Evolutionary conservation across 2,329 filamentous ascomycete genomes (phyloP).

Genomic region (Claviceps maximensis): DNA sequence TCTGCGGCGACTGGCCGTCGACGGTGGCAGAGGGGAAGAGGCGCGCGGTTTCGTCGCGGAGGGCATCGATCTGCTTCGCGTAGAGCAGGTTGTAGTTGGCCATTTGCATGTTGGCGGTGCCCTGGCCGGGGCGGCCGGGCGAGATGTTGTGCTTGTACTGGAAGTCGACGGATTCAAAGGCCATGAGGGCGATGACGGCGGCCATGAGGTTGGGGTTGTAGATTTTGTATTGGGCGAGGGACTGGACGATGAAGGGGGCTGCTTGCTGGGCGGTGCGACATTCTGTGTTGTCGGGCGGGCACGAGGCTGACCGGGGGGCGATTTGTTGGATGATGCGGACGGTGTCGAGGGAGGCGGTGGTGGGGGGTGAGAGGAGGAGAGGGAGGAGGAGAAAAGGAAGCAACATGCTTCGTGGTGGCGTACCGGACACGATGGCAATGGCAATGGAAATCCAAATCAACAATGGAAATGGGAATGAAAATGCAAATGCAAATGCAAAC

Average conservation of each 20-base stretch:
- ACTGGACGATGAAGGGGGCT: conserved; percentile 39
- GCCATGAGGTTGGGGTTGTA: conserved; percentile 46
- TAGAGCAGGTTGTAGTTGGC: conserved; percentile 31
- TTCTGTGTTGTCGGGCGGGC: conserved; percentile 36
- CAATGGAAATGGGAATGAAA: too few relatives aligned
- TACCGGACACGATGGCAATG: too few relatives aligned
- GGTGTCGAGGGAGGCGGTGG: conserved; percentile 12
- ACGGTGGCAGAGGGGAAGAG: neutral
- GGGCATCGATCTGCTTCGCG: conserved; percentile 27
- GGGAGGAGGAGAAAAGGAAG: conserved; percentile 10
- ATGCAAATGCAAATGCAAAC: too few relatives aligned
- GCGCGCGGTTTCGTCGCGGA: conserved; percentile 10
- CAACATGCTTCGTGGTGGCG: conserved; percentile 12
- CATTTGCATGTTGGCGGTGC: conserved; percentile 48
- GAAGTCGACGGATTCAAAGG: conserved; percentile 58
- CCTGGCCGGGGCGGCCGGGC: conserved; percentile 50
- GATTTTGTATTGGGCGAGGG: conserved; percentile 46
- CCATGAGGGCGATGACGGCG: conserved; percentile 55
- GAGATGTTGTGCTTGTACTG: conserved; percentile 55
- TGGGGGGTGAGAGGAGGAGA: conserved; percentile 5
- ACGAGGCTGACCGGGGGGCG: conserved; percentile 42
- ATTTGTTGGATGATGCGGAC: conserved; percentile 35
- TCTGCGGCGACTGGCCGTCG: conserved; percentile 16
- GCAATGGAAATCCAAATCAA: too few relatives aligned
- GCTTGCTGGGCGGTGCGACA: conserved; percentile 54